Base-by-base conservation (phyloP, 192 early-diverging fungal genomes). In the Umbelopsis vinacea region DNA sequence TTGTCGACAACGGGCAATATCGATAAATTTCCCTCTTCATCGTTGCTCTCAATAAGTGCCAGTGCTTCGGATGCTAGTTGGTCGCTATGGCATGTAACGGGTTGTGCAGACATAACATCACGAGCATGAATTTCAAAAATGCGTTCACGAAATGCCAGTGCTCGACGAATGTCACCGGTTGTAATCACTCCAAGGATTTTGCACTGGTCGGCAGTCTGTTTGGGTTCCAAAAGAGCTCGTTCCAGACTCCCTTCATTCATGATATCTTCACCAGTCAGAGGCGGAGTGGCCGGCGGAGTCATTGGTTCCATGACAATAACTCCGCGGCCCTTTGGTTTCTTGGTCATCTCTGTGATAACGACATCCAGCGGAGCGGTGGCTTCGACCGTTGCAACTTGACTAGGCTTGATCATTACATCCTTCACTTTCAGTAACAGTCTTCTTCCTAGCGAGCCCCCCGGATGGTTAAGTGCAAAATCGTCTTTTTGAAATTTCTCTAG, bases 401-500 rank as follows among this genome's bases (percentile, higher is more conserved):
- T 37, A 0, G 53, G n/a, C 14, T 23, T 22, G 3, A 77, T 43
- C 78, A 80, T 77, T 21, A 69, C 57, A 73, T 83, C 81, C 37
- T 71, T 67, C 15, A 80, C 76, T 52, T 83, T 83, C 22, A 83
- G 50, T 11, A 80, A 43, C 3, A 83, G 69, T 50, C 67, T 10
- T 46, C 77, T 48, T 15, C 83, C 83, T 2, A 84, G 46, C 3
- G 83, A 70, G 1, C 83, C 83, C 12, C 83, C 83, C 3, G 83
- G 83, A 68, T 84, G 83, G 43, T 84, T 84, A 11, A 80, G 57
- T 1, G 83, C 80, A 66, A 84, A 84, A 21, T 69, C 71, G 4
- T 75, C 73, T n/a, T 71, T 79, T 23, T 55, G 69, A 69, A 81
- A 84, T 21, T 66, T 54, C 40, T 79, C 52, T 17, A 82, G 43